Conservation (phyloP, 768 basidiomycete genomes). For the Dacryopinax primogenitus region DNA sequence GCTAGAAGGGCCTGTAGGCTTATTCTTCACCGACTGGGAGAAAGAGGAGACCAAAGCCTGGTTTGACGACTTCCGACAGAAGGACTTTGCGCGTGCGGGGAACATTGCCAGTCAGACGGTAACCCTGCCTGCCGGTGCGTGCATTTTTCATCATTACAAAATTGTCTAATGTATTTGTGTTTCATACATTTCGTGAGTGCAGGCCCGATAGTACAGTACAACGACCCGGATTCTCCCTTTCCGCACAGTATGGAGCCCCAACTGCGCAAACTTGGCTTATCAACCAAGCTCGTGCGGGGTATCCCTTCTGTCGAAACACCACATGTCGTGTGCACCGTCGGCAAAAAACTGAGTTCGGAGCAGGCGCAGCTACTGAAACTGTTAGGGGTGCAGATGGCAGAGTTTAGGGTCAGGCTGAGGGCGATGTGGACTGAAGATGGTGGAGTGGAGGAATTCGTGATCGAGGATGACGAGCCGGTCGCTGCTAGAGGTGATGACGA, state of each 20-base stretch:
- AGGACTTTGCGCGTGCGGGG: slow-evolving; percentile 84
- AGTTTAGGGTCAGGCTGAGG: slow-evolving; percentile 58
- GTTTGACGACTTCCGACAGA: slow-evolving; percentile 81
- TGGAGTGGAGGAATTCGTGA: slow-evolving; percentile 44
- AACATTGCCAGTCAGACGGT: slow-evolving; percentile 66
- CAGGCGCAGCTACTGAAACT: slow-evolving; percentile 89
- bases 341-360: slow-evolving; percentile 13
- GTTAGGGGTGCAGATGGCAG: slow-evolving; percentile 78
- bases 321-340: slow-evolving; percentile 63
- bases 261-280: slow-evolving; percentile 77
- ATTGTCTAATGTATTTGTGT: background rate
- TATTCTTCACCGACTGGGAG: slow-evolving; percentile 81
- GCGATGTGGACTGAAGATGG: slow-evolving; percentile 57
- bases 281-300: slow-evolving; percentile 72
- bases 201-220: slow-evolving; percentile 64
- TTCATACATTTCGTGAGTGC: no score
- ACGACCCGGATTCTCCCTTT: slow-evolving; percentile 72
- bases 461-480: background rate
- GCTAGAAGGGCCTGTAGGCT: slow-evolving; percentile 88
- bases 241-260: slow-evolving; percentile 98
- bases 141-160: background rate
- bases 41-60: slow-evolving; percentile 87
- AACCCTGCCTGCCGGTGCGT: slow-evolving; percentile 44
- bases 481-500: background rate
- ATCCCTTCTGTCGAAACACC: slow-evolving; percentile 69